Evolutionary conservation across 441 rosid species (phyloP).

Genomic region (Adansonia gregorii): DNA sequence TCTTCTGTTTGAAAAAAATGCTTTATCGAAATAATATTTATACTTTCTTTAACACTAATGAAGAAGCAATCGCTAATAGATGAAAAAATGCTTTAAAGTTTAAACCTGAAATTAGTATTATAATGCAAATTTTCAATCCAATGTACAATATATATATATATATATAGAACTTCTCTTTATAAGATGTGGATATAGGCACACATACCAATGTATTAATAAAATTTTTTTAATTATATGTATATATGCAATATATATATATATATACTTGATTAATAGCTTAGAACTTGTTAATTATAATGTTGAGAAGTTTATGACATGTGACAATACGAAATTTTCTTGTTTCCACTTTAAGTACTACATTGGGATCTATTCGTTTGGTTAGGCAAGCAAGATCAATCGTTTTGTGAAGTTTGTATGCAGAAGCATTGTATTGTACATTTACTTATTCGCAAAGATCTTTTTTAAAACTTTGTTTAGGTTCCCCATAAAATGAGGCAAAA

Average conservation of each 20-base stretch:
- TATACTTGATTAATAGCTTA: too few species aligned
- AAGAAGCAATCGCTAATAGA: background rate
- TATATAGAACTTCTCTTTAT: too few species aligned
- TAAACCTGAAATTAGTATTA: background rate
- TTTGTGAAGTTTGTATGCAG: background rate
- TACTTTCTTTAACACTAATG: background rate
- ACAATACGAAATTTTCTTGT: background rate
- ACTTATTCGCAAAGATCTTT: background rate
- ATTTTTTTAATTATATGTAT: too few species aligned
- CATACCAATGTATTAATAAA: too few species aligned
- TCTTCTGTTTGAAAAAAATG: too few species aligned
- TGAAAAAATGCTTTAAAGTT: background rate
- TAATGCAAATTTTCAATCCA: background rate
- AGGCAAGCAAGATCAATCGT: background rate
- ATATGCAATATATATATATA: too few species aligned
- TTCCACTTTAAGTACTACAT: background rate
- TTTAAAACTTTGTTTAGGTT: background rate
- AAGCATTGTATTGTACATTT: background rate
- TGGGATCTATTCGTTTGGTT: background rate
- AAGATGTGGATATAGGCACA: too few species aligned
- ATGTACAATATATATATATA: too few species aligned
- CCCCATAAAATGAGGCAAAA: conserved; percentile 11
- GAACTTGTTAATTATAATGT: background rate
- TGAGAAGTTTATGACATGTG: background rate
- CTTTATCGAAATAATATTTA: too few species aligned